Evolutionary conservation across 2,329 filamentous ascomycete genomes (phyloP), one percentile per base, ranked within the genome.

Genomic region (Nannizziopsis barbatae): DNA sequence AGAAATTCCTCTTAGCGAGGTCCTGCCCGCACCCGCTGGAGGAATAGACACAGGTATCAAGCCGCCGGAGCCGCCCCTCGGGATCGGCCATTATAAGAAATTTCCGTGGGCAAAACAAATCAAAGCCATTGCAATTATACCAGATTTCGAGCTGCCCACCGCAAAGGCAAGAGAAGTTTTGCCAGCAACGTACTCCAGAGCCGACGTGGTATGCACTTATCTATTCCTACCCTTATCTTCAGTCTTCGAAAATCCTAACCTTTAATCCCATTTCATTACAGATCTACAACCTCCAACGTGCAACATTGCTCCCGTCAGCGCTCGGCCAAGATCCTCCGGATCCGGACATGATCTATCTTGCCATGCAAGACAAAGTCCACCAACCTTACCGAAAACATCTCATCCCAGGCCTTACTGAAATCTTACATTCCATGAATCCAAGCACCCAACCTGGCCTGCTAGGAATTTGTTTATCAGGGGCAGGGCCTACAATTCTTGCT

Each of bases 341-440:
- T 62, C 83, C 92, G 17, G 83, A 93, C 59, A 83, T 94, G 67
- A 98, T 98, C 65, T 93, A 93, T 71, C 81, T 93, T 42, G 90
- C 89, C 41, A 98, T 98, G 92, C 92, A 96, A 70, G 92, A 98
- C 72, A 94, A 89, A 69, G 80, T 98, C 52, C 92, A 98, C 71
- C 92, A 98, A 68, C 92, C 88, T 38, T 96, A 98, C 72, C 83
- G 92, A 47, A 83, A 92, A 68, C 83, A 78, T 1, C 77, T 98
- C 53, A 94, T 98, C 57, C 92, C 92, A 1, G 92, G 90, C 0
- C 75, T 98, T 50, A 84, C 85, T 12, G 84, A 95, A 63, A 90
- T 98, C 47, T 80, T 98, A 45, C 80, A 87, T 64, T 90, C 84
- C 52, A 89, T 96, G 73, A 95, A 86, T 9, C 92, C 90, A 22